phyloP scores from a whole-genome alignment of 2,329 filamentous ascomycete species.

The Stenocarpella maydis region DNA sequence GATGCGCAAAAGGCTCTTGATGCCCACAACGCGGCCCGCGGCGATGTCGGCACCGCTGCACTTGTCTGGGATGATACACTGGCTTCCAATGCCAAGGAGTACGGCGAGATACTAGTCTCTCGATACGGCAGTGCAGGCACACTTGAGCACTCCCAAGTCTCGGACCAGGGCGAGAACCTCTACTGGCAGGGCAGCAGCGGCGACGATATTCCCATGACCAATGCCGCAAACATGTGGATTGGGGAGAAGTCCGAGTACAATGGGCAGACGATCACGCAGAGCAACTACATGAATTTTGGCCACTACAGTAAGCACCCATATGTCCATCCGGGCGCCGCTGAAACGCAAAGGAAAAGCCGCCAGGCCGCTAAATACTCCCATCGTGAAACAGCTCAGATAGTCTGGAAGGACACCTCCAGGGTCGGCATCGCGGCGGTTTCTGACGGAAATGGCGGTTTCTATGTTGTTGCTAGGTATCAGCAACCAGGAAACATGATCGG shows the following conservation, averaged over 20 bases:
- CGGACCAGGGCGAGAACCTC: conserved; percentile 4
- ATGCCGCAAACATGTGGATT: conserved; percentile 16
- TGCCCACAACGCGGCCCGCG: conserved; percentile 2
- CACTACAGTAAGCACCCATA: conserved; percentile 8
- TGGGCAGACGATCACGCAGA: conserved; percentile 9
- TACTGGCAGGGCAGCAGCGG: conserved; percentile 11
- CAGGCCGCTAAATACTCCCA: neutral
- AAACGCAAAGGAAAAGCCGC: no score
- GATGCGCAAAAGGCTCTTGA: conserved; percentile 13
- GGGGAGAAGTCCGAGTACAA: conserved; percentile 13
- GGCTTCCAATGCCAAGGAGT: conserved; percentile 9
- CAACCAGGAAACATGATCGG: conserved; percentile 1
- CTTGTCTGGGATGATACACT: conserved; percentile 8
- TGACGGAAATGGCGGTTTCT: conserved; percentile 3
- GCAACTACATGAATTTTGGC: conserved; percentile 23
- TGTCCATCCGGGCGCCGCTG: neutral
- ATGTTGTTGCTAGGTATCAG: neutral
- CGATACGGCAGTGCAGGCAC: conserved; percentile 7
- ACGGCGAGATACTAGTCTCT: conserved; percentile 8
- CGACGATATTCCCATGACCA: conserved; percentile 13
- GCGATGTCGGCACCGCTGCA: conserved; percentile 12
- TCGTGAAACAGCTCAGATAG: conserved; percentile 5
- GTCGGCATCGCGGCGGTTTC: conserved; percentile 11
- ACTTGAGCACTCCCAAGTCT: conserved; percentile 10
- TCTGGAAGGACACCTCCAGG: conserved; percentile 18